These are phyloP conservation scores for Saprolegnia parasitica DNA, from an alignment of 352 stramenopile species.

Conservation along the genomic window DNA sequence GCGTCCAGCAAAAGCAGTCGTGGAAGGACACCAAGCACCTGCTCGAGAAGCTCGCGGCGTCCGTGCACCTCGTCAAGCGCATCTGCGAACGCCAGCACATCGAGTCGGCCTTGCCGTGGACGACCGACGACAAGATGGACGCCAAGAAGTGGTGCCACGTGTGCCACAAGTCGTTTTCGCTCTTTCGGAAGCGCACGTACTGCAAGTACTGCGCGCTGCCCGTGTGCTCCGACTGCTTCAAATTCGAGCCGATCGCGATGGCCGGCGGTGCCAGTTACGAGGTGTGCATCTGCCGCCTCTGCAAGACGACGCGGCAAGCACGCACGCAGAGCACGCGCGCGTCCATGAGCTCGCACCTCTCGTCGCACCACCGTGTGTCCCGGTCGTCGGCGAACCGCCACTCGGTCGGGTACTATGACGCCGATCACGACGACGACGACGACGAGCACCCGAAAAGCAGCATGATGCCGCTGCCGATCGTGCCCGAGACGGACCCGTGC, in stretches of 20 bases:
- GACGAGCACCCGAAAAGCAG: background rate
- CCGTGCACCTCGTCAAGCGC: constrained; percentile 15
- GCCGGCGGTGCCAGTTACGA: background rate
- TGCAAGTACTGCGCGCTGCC: constrained; percentile 8
- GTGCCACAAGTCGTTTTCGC: constrained; percentile 25
- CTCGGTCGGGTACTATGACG: constrained; percentile 7
- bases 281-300: constrained; percentile 5
- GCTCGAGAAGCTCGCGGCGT: constrained; percentile 20
- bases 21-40: constrained; percentile 15
- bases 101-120: background rate
- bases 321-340: background rate
- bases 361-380: background rate
- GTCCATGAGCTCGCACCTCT: background rate
- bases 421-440: constrained; percentile 1
- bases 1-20: constrained; percentile 6
- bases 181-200: constrained; percentile 12
- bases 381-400: background rate
- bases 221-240: constrained; percentile 22
- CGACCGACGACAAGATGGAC: background rate
- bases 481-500: constrained; percentile 2
- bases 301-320: background rate
- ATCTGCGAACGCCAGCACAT: constrained; percentile 4
- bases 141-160: constrained; percentile 16
- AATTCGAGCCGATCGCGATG: background rate
- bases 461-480: background rate